phyloP scores from a whole-genome alignment of 2,329 filamentous ascomycete species.

The Sporothrix brasiliensis region DNA sequence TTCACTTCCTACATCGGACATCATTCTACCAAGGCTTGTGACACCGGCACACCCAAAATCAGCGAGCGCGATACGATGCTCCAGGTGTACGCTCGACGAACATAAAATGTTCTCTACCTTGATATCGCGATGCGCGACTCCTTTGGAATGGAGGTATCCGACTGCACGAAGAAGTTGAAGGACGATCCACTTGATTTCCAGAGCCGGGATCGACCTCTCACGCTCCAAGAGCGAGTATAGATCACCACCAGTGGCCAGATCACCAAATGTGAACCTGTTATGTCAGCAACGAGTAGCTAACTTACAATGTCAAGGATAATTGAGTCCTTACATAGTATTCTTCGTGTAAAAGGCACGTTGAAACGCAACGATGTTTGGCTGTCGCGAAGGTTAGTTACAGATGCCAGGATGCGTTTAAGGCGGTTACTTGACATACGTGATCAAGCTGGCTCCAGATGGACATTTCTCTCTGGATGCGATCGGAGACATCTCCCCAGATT shows the following conservation, averaged over 20 bases:
- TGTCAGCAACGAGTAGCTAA: constrained; percentile 29
- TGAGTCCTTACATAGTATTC: constrained; percentile 48
- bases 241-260: constrained; percentile 60
- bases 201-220: constrained; percentile 45
- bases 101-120: constrained; percentile 60
- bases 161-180: constrained; percentile 53
- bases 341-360: constrained; percentile 55
- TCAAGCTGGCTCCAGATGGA: constrained; percentile 57
- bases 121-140: constrained; percentile 57
- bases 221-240: constrained; percentile 53
- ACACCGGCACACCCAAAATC: constrained; percentile 57
- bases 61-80: constrained; percentile 53
- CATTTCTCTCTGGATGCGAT: constrained; percentile 53
- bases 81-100: constrained; percentile 49
- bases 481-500: constrained; percentile 38
- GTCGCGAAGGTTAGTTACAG: constrained; percentile 22
- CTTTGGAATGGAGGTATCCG: constrained; percentile 53
- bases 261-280: constrained; percentile 58
- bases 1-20: constrained; percentile 51
- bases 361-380: constrained; percentile 60
- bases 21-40: constrained; percentile 48
- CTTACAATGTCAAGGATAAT: constrained; percentile 2
- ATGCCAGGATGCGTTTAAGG: not conserved
- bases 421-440: constrained; percentile 50
- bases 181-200: constrained; percentile 52